Base-by-base conservation (phyloP, 2,329 filamentous ascomycete genomes). In the Sporothrix humicola region DNA sequence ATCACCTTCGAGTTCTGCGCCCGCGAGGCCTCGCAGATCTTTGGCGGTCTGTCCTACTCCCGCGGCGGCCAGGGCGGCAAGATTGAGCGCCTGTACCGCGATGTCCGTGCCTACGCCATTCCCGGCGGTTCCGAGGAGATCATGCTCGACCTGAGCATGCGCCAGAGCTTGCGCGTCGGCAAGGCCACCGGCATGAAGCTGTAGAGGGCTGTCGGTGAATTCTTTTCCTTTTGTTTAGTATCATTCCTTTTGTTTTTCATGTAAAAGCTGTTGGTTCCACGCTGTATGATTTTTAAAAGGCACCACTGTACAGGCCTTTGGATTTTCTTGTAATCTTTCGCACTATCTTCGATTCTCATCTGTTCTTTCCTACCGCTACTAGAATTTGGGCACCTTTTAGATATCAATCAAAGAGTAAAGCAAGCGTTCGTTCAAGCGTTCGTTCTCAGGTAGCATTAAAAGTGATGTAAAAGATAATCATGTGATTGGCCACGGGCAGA, bases 1-100 rank as follows among this genome's bases (percentile, higher is more conserved):
- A 89, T 93, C 2, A 98, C 95, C 0, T 99, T 98, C 79, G 96
- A 99, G 85, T 98, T 97, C 87, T 99, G 96, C 84, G 96, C 96
- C 46, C 89, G 95, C 75, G 96, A 99, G 85, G 96, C 96, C 17
- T 93, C 91, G 81, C 96, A 99, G 87, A 98, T 99, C 83, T 99
- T 98, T 79, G 96, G 96, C 75, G 96, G 96, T 37, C 85, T 98
- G 77, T 94, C 91, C 79, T 98, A 98, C 85, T 95, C 91, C 74
- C 90, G 95, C 59, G 96, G 96, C 73, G 96, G 96, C 17, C 96
- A 98, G 85, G 96, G 96, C 75, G 95, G 90, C 74, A 98, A 98
- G 89, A 90, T 98, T 71, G 96, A 99, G 89, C 86, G 96, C 74
- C 84, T 99, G 79, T 98, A 98, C 83, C 89, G 96, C 76, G 96